These are phyloP conservation scores for Hanseniaspora mollemarum DNA, from an alignment of 805 yeast genomes.

Conservation along the genomic window DNA sequence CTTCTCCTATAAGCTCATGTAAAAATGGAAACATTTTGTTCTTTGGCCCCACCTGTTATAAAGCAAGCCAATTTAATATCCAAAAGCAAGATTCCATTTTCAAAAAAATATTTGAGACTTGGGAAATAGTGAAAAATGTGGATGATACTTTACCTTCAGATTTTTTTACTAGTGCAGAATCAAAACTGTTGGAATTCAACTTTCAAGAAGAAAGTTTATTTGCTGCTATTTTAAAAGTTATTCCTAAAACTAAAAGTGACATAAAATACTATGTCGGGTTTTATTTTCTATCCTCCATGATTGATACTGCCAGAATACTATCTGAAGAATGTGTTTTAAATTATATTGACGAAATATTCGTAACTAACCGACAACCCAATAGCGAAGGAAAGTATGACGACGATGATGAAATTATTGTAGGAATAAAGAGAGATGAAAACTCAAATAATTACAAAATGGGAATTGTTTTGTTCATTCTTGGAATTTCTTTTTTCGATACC, in stretches of 20 bases:
- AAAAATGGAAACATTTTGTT: constrained; percentile 21
- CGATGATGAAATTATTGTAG: no score
- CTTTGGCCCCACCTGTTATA: constrained; percentile 28
- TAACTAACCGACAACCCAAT: constrained; percentile 6
- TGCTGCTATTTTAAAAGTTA: constrained; percentile 15
- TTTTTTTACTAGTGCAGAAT: constrained; percentile 20
- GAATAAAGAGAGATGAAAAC: no score
- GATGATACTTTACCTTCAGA: constrained; percentile 22
- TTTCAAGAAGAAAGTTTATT: not conserved
- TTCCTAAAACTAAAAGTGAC: constrained; percentile 23
- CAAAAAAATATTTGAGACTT: constrained; percentile 21
- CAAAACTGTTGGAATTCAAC: constrained; percentile 17
- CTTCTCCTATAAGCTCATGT: constrained; percentile 16
- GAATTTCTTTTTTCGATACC: constrained; percentile 18
- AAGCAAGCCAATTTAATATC: constrained; percentile 19
- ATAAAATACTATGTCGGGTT: constrained; percentile 18
- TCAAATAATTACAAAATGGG: no score
- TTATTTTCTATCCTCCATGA: constrained; percentile 21
- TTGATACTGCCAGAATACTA: constrained; percentile 17
- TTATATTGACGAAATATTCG: constrained; percentile 16
- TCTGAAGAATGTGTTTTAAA: constrained; percentile 8
- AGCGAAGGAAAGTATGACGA: no score
- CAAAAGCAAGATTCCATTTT: constrained; percentile 18
- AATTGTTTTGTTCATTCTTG: constrained; percentile 23
- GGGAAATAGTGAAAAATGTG: constrained; percentile 24